phyloP scores from a whole-genome alignment of 257 asterid species.

The Vinca minor region DNA sequence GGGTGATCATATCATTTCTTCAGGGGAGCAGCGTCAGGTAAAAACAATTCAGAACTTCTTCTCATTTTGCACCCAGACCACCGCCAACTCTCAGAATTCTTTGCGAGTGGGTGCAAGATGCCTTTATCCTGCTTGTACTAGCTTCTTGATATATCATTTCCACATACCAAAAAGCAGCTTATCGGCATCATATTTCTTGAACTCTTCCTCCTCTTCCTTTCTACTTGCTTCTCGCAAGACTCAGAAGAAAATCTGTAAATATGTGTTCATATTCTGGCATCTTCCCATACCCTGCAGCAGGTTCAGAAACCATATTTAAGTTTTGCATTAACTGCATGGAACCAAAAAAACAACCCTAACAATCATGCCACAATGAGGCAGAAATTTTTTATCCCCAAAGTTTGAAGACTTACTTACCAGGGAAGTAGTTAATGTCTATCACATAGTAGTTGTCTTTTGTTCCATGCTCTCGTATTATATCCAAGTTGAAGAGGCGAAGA shows the following conservation, averaged over 20 bases:
- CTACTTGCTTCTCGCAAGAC: constrained; percentile 46
- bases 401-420: constrained; percentile 41
- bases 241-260: constrained; percentile 75
- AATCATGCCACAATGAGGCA: not conserved
- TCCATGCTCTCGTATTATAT: constrained; percentile 86
- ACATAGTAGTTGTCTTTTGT: constrained; percentile 65
- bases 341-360: not conserved
- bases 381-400: not conserved
- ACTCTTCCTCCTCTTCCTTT: not conserved
- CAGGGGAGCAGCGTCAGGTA: not conserved
- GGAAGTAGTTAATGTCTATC: constrained; percentile 89
- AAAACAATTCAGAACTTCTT: too few relatives aligned
- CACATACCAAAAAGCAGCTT: not conserved
- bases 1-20: not conserved
- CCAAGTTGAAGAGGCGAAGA: constrained; percentile 84
- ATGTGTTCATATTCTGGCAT: constrained; percentile 84
- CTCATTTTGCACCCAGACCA: not conserved
- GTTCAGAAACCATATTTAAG: not conserved
- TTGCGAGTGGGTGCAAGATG: not conserved
- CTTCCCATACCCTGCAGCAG: constrained; percentile 68
- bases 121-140: not conserved
- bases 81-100: not conserved
- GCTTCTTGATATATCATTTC: not conserved
- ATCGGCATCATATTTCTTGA: constrained; percentile 3
- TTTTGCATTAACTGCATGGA: too few relatives aligned